Conservation (phyloP, 1,284 basidiomycete genomes). For the Microbotryomycetes sp. region DNA sequence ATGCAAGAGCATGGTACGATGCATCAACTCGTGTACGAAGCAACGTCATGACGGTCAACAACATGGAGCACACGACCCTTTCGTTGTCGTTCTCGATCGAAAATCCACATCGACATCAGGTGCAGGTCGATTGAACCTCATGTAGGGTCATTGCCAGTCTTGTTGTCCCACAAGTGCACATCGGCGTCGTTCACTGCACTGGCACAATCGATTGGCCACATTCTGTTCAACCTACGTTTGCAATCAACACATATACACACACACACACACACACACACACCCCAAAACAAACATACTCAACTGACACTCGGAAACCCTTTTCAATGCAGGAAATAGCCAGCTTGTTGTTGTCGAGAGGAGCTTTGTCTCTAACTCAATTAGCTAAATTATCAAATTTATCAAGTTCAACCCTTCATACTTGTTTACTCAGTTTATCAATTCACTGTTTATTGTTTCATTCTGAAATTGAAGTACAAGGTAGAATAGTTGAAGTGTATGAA, state of each 20-base stretch:
- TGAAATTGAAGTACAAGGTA: slow-evolving; percentile 31
- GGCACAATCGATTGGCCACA: not conserved
- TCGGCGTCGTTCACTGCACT: too few relatives aligned
- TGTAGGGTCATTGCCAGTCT: not conserved
- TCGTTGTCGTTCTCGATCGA: too few relatives aligned
- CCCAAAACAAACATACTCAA: not conserved
- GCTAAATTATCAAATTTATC: slow-evolving; percentile 58
- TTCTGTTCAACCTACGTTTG: not conserved
- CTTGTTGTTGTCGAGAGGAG: slow-evolving; percentile 75
- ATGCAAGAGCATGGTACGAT: too few relatives aligned
- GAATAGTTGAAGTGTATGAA: slow-evolving; percentile 42
- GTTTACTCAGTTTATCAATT: slow-evolving; percentile 77
- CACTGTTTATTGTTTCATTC: slow-evolving; percentile 58
- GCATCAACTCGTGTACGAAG: too few relatives aligned
- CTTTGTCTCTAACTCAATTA: slow-evolving; percentile 59
- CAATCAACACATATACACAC: not conserved
- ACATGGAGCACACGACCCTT: too few relatives aligned
- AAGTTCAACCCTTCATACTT: slow-evolving; percentile 61
- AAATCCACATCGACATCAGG: too few relatives aligned
- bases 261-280: too few relatives aligned
- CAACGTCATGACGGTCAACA: too few relatives aligned
- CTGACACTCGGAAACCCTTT: slow-evolving; percentile 1
- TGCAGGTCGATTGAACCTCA: not conserved
- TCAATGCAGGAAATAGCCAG: slow-evolving; percentile 62
- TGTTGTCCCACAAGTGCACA: too few relatives aligned